Percentiles rank a stretch among this genome's conserved stretches.
phyloP scores from a whole-genome alignment of 2,329 filamentous ascomycete genomes.

The Xylariaceae sp. region DNA sequence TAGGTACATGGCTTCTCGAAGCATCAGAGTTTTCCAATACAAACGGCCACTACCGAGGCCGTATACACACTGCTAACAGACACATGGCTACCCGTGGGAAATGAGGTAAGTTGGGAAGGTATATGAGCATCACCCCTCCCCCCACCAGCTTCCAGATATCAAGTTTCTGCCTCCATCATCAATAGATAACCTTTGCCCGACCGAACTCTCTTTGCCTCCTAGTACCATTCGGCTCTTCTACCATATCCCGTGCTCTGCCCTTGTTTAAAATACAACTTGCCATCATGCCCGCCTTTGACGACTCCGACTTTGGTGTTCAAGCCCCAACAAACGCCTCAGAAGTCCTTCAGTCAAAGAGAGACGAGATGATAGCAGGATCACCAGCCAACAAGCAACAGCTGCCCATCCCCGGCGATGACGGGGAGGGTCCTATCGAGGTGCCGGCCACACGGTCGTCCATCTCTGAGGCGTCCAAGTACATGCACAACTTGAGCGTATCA shows the following conservation, averaged over 20 bases:
- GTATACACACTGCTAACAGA: no score
- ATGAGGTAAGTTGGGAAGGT: background rate
- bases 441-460: conserved; percentile 65
- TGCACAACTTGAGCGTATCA: conserved; percentile 67
- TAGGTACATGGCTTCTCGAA: background rate
- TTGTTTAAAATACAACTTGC: no score
- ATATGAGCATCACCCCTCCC: background rate
- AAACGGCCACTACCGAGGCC: no score
- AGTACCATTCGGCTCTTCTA: no score
- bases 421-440: conserved; percentile 58
- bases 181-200: background rate
- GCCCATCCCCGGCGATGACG: conserved; percentile 39
- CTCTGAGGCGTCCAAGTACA: conserved; percentile 63
- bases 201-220: background rate
- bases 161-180: background rate
- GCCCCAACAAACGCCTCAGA: conserved; percentile 19
- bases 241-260: no score
- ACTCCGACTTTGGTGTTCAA: conserved; percentile 47
- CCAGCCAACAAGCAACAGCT: conserved; percentile 24
- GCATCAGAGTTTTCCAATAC: no score
- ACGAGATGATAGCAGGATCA: conserved; percentile 23
- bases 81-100: no score
- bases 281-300: conserved; percentile 55
- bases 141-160: background rate
- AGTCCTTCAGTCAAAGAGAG: conserved; percentile 15